Evolutionary conservation across 2,329 filamentous ascomycete genomes (phyloP), one percentile per base, ranked within the genome.

Genomic region (Chrysoporthe deuterocubensis): DNA sequence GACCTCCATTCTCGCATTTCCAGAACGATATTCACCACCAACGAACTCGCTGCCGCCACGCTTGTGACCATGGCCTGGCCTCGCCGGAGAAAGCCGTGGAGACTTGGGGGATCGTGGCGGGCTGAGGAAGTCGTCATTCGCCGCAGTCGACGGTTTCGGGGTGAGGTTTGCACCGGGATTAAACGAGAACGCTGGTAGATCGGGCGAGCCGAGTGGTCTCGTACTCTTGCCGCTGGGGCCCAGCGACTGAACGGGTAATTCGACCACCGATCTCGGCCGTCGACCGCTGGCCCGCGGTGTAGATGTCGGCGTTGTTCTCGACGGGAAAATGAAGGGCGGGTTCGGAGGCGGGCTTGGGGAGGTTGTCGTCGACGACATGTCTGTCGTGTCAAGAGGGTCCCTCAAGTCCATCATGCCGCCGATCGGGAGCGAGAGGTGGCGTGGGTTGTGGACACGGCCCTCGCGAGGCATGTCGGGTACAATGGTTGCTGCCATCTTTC

Each of bases 21-120:
- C 81, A 78, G 84, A 78, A 73, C 88, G 82, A 72, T 85, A 80
- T 73, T 90, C 91, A 8, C 91, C 92, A 48, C 93, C 93, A 59
- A 96, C 92, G 74, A 96, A 94, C 76, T 97, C 94, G 76, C 94
- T 97, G 40, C 89, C 91, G 65, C 92, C 92, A 74, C 94, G 87
- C 73, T 90, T 86, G 77, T 97, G 94, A 42, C 91, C 89, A 75
- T 94, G 92, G 32, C 90, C 89, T 43, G 81, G 80, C 34, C 87
- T 84, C 26, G 85, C 82, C 21, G 89, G 84, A 7, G 81, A 77
- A 1, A 81, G 76, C 48, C 80, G 79, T 2, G 82, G 80, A 4
- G 86, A 85, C 18, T 80, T 78, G 14, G 87, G 85, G n/a, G 86
- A 85, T 18, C 84, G 78, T 0, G 87, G 84, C 16, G 88, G 87